Percentiles rank a stretch among this genome's conserved stretches.
phyloP scores from a whole-genome alignment of 1,284 basidiomycete genomes.

The Moesziomyces aphidis region DNA sequence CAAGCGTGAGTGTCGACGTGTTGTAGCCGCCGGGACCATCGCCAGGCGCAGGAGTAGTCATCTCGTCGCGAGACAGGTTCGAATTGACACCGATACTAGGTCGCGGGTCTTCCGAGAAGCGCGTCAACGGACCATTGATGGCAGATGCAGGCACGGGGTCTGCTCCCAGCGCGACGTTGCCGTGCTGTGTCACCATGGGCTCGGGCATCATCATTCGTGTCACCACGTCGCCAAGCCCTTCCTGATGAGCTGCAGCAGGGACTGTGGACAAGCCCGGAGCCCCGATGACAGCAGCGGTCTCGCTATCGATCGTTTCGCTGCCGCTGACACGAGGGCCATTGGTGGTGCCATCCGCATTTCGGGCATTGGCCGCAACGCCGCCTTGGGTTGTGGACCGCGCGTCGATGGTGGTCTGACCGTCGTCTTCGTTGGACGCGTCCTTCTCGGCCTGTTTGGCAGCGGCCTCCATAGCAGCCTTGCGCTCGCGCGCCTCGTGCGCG shows the following conservation, averaged over 20 bases:
- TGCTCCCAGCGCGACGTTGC: conserved; percentile 1
- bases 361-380: background rate
- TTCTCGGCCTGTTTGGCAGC: conserved; percentile 42
- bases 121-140: background rate
- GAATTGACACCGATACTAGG: conserved; percentile 32
- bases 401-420: conserved; percentile 46
- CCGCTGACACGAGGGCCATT: conserved; percentile 27
- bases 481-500: conserved; percentile 37
- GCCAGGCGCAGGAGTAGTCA: conserved; percentile 5
- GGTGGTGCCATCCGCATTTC: conserved; percentile 4
- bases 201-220: conserved; percentile 41
- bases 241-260: conserved; percentile 26
- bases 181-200: conserved; percentile 7
- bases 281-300: conserved; percentile 36
- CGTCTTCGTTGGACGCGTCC: conserved; percentile 37
- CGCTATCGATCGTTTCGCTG: conserved; percentile 47
- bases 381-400: conserved; percentile 35
- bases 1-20: conserved; percentile 22
- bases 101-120: conserved; percentile 20
- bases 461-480: conserved; percentile 36
- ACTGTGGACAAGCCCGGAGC: conserved; percentile 20
- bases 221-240: conserved; percentile 40
- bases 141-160: conserved; percentile 14
- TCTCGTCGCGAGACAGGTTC: conserved; percentile 21
- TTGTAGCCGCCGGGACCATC: conserved; percentile 10